Conservation (phyloP, 768 basidiomycete species). For the Leccinum pellstonianum region DNA sequence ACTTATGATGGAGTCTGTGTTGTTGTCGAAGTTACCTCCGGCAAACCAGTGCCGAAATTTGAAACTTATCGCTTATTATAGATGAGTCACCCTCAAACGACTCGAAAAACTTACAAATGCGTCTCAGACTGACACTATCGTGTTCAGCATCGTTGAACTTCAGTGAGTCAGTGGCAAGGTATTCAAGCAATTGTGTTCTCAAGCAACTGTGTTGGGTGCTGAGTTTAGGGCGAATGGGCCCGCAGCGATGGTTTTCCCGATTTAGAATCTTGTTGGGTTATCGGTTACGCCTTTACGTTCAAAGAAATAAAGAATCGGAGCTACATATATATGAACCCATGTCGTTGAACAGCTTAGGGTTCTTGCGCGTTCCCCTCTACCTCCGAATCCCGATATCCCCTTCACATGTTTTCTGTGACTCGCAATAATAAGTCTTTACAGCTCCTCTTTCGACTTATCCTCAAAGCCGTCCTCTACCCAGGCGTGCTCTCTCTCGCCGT, state of each 20-base stretch:
- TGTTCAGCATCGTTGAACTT: background rate
- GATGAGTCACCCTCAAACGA: background rate
- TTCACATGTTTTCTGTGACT: background rate
- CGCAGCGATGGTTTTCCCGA: too few species aligned
- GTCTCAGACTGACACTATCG: background rate
- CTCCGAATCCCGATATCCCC: slow-evolving; percentile 1
- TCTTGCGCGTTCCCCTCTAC: background rate
- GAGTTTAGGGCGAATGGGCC: too few species aligned
- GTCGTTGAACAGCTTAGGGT: too few species aligned
- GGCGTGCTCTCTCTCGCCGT: background rate
- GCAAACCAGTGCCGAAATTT: background rate
- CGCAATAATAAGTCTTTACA: background rate
- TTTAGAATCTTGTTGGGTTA: too few species aligned
- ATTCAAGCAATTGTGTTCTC: background rate
- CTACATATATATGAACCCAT: too few species aligned
- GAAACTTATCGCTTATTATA: background rate
- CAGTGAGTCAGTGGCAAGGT: background rate
- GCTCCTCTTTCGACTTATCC: background rate
- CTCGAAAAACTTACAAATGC: background rate
- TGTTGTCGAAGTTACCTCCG: background rate
- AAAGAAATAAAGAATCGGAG: too few species aligned
- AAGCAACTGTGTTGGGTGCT: too few species aligned
- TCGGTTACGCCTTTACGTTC: too few species aligned
- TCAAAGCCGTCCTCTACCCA: background rate
- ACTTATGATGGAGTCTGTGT: too few species aligned